These are phyloP conservation scores for Guyanaporus albipodus DNA, from an alignment of 768 basidiomycete genomes.

Conservation along the genomic window DNA sequence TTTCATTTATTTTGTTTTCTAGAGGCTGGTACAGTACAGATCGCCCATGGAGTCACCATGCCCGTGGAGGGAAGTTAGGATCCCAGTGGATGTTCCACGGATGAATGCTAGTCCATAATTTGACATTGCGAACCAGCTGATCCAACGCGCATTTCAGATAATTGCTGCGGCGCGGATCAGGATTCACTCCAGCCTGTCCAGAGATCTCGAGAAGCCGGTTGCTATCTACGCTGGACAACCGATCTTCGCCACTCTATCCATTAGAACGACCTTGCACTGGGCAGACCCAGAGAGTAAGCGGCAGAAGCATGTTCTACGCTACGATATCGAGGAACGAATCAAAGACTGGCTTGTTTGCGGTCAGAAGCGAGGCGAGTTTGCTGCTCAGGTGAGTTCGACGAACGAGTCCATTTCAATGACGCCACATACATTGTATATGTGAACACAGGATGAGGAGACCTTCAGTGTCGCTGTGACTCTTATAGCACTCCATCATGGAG, in stretches of 20 bases:
- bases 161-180: conserved; percentile 56
- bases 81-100: conserved; percentile 82
- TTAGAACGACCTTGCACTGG: conserved; percentile 80
- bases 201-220: conserved; percentile 29
- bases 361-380: conserved; percentile 78
- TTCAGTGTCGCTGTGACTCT: conserved; percentile 65
- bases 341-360: conserved; percentile 91
- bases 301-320: conserved; percentile 57
- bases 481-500: conserved; percentile 84
- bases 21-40: conserved; percentile 39
- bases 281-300: conserved; percentile 42
- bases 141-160: conserved; percentile 44
- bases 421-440: conserved; percentile 1
- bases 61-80: conserved; percentile 70
- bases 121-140: neutral
- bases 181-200: conserved; percentile 44
- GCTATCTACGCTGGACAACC: conserved; percentile 85
- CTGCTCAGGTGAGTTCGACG: conserved; percentile 53
- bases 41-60: conserved; percentile 32
- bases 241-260: conserved; percentile 59
- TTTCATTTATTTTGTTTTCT: conserved; percentile 17
- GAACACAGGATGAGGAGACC: conserved; percentile 54
- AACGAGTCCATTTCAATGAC: neutral
- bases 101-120: conserved; percentile 58
- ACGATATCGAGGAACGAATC: conserved; percentile 76